Conservation (phyloP, 805 yeast species). For the Candida qinlingensis region DNA sequence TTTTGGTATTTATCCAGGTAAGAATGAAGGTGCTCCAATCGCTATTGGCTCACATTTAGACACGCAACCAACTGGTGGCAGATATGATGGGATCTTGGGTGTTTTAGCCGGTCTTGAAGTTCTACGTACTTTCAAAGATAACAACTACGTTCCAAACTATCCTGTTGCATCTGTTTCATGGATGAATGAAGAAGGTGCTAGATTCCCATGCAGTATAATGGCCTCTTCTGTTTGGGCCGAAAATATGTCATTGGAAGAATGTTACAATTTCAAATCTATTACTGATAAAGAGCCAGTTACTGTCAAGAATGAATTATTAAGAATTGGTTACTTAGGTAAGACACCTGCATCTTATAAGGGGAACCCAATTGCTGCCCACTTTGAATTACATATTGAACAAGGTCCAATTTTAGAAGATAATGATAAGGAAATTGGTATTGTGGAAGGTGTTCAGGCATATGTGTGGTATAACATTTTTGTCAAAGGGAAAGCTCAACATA, state of each 20-base stretch:
- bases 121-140: constrained; percentile 57
- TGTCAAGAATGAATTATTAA: constrained; percentile 47
- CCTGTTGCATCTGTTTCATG: constrained; percentile 64
- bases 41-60: constrained; percentile 73
- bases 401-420: constrained; percentile 64
- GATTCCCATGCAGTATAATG: constrained; percentile 67
- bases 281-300: constrained; percentile 46
- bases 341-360: constrained; percentile 40
- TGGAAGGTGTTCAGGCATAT: constrained; percentile 62
- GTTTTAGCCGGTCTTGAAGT: constrained; percentile 65
- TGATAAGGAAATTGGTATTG: constrained; percentile 55
- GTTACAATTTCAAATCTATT: constrained; percentile 48
- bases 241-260: constrained; percentile 38
- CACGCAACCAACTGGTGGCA: constrained; percentile 76
- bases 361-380: constrained; percentile 61
- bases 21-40: constrained; percentile 43
- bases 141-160: constrained; percentile 51
- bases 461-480: constrained; percentile 56
- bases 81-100: constrained; percentile 70
- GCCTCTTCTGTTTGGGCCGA: constrained; percentile 68
- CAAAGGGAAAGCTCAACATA: constrained; percentile 61
- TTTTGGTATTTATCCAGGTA: constrained; percentile 61
- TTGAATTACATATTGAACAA: constrained; percentile 73
- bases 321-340: constrained; percentile 61
- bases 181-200: constrained; percentile 78